These are phyloP conservation scores for Claviceps sp. DNA, from an alignment of 2,329 filamentous ascomycete genomes.

Conservation along the genomic window DNA sequence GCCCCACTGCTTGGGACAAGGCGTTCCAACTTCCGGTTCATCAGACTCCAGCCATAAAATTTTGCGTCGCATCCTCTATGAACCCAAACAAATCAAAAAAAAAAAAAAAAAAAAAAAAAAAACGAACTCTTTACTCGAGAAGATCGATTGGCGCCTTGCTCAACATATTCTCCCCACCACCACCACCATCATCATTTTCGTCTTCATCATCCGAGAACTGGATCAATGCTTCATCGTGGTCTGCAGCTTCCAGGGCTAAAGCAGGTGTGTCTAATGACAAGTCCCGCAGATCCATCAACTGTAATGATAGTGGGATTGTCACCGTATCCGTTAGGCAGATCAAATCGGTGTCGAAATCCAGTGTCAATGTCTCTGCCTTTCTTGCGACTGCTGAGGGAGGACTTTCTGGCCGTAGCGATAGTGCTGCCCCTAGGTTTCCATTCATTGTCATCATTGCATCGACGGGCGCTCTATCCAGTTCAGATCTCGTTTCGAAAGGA, in stretches of 20 bases:
- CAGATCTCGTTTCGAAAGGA: not conserved
- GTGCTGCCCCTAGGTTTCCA: too few species aligned
- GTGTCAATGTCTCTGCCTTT: not conserved
- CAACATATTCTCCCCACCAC: not conserved
- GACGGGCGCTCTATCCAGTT: not conserved
- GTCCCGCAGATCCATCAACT: not conserved
- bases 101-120: not conserved
- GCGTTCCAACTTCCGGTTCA: too few species aligned
- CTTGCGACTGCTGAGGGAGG: not conserved
- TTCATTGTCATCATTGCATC: not conserved
- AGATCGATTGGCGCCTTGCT: not conserved
- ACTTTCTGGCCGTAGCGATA: not conserved
- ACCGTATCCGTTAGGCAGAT: not conserved
- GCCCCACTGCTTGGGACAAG: too few species aligned
- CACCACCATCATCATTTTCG: not conserved
- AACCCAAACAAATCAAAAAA: not conserved
- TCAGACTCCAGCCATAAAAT: too few species aligned
- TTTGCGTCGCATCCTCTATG: too few species aligned
- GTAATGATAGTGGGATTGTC: not conserved
- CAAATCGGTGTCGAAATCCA: not conserved
- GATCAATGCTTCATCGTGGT: not conserved
- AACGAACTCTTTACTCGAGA: not conserved
- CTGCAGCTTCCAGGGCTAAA: not conserved
- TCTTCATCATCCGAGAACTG: slow-evolving; percentile 3
- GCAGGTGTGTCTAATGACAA: not conserved